Base-by-base conservation (phyloP, 108 stramenopile species). In the Skeletonema marinoi region DNA sequence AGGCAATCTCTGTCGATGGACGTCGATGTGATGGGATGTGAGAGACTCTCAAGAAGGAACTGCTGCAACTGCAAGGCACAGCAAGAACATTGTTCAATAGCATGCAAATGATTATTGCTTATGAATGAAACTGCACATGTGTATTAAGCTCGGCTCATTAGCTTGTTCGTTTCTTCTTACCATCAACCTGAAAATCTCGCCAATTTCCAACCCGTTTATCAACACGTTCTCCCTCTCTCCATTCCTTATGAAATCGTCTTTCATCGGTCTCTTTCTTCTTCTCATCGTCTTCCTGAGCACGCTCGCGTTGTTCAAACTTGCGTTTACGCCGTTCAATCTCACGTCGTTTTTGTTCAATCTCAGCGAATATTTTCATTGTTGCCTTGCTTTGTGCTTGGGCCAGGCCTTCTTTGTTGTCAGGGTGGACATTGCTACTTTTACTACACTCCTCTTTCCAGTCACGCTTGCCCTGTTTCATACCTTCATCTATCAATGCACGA, bases 161-260 rank as follows among this genome's bases (percentile, higher is more conserved):
- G 25, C 54, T 29, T 56, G 54, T 21, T 25, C 54, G 54, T 8
- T 54, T 41, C 66, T 68, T 78, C 30, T 66, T 70, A 11, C 71
- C 51, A 13, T 66, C 78, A n/a, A 31, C 69, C 51, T 82, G 74
- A 83, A 96, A 96, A 59, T 93, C 87, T 59, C 95, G 75, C 95
- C 95, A 96, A 87, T 92, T 96, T n/a, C 95, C 92, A 59, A 96
- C 78, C 3, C 95, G 83, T 61, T 93, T 96, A 63, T 93, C 92
- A 2, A 92, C 90, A 4, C 95, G 81, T 33, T 85, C 84, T 30
- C 79, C 87, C 36, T 93, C 82, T 65, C 81, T 90, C 95, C 95
- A 96, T 30, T 80, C 65, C 69, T 90, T 89, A 64, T 96, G 88
- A 78, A 90, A 89, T 30, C 91, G 83, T 50, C 87, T 77, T 21